Conservation (phyloP, 2,329 filamentous ascomycete species). For the Sporothrix curviconia region DNA sequence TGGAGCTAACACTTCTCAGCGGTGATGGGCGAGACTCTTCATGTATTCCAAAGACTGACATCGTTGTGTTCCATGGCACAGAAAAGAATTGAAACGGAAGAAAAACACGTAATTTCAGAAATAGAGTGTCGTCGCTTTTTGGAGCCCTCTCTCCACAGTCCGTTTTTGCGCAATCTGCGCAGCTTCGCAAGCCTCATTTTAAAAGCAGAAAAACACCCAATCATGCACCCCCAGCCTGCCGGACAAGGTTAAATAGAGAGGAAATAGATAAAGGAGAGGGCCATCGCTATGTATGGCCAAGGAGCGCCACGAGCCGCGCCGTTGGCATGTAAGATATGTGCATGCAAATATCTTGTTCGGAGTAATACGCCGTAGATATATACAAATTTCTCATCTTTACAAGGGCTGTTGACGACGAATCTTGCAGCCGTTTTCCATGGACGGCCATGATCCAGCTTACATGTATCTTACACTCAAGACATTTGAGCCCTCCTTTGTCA, state of each 20-base stretch:
- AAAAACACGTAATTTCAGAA: constrained; percentile 2
- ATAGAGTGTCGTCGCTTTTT: neutral
- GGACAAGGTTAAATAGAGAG: neutral
- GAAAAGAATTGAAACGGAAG: neutral
- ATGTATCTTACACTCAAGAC: too few species aligned
- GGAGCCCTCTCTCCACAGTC: neutral
- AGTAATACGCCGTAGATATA: too few species aligned
- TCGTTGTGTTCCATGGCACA: too few species aligned
- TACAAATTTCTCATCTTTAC: too few species aligned
- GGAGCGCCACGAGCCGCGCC: neutral
- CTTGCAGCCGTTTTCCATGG: too few species aligned
- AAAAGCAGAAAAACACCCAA: constrained; percentile 1
- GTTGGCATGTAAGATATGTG: too few species aligned
- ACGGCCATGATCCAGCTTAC: too few species aligned
- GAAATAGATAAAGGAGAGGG: neutral
- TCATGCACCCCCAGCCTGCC: neutral
- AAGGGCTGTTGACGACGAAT: too few species aligned
- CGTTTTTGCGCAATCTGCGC: neutral
- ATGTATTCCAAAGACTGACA: neutral
- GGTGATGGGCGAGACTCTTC: neutral
- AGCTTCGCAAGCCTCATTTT: constrained; percentile 9
- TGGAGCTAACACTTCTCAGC: neutral
- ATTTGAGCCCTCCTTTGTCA: neutral
- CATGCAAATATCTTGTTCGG: too few species aligned
- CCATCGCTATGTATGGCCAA: neutral